phyloP scores from a whole-genome alignment of 2,329 filamentous ascomycete genomes.

The Ciborinia camelliae region DNA sequence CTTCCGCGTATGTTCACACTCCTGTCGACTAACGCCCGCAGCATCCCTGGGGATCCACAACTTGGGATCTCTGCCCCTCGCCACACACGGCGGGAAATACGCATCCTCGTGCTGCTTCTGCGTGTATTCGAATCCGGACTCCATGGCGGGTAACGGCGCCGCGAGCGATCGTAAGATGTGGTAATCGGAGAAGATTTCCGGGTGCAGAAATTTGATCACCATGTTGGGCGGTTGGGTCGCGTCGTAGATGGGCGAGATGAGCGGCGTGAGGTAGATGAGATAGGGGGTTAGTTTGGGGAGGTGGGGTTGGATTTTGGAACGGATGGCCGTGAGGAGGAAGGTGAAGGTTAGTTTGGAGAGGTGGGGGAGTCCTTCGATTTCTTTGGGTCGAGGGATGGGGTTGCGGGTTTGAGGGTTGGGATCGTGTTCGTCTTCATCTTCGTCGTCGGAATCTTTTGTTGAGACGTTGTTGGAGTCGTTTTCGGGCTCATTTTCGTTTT shows the following conservation, averaged over 20 bases:
- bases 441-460: not conserved
- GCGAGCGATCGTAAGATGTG: conserved; percentile 44
- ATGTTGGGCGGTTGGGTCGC: conserved; percentile 43
- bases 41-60: conserved; percentile 59
- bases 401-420: not conserved
- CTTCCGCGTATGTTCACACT: conserved; percentile 49
- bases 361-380: conserved; percentile 15
- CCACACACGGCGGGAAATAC: conserved; percentile 58
- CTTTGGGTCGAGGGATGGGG: not conserved
- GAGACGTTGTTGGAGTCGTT: not conserved
- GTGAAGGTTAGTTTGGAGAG: conserved; percentile 18
- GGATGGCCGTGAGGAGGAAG: conserved; percentile 2
- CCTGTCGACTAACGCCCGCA: conserved; percentile 54
- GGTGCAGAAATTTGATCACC: conserved; percentile 52
- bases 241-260: conserved; percentile 31
- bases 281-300: not conserved
- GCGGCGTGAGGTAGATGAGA: conserved; percentile 20
- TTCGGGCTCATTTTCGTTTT: not conserved
- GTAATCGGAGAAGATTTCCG: conserved; percentile 56
- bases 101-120: conserved; percentile 47
- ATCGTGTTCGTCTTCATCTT: conserved; percentile 10
- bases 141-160: conserved; percentile 44
- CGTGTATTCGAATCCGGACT: conserved; percentile 45
- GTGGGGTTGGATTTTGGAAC: not conserved
- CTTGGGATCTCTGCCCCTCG: conserved; percentile 48